Conservation (phyloP, 1,139 yeast species). For the Saccharomyces pastorianus region DNA sequence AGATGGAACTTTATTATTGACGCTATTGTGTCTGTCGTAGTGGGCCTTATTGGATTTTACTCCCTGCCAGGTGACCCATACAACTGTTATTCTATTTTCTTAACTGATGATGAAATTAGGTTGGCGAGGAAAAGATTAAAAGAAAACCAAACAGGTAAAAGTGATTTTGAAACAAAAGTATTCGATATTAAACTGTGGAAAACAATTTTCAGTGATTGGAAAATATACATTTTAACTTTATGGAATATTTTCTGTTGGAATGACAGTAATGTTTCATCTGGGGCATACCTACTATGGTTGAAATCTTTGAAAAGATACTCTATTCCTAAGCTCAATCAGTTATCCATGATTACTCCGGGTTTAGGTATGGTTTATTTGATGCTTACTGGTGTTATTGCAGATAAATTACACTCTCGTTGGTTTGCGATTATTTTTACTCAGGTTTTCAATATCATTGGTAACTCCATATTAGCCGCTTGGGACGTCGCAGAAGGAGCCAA, state of each 20-base stretch:
- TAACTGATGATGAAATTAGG: slow-evolving; percentile 50
- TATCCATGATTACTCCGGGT: slow-evolving; percentile 44
- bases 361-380: slow-evolving; percentile 44
- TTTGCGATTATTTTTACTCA: slow-evolving; percentile 51
- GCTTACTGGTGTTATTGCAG: slow-evolving; percentile 41
- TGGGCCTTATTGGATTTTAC: slow-evolving; percentile 53
- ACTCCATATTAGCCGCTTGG: slow-evolving; percentile 42
- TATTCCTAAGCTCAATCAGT: slow-evolving; percentile 36
- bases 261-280: slow-evolving; percentile 43
- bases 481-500: slow-evolving; percentile 38
- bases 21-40: slow-evolving; percentile 50
- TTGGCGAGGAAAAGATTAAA: slow-evolving; percentile 48
- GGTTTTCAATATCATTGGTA: slow-evolving; percentile 38
- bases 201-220: slow-evolving; percentile 46
- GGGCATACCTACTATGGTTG: slow-evolving; percentile 49
- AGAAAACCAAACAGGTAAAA: slow-evolving; percentile 34
- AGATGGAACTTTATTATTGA: slow-evolving; percentile 69
- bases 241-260: slow-evolving; percentile 63
- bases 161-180: slow-evolving; percentile 26
- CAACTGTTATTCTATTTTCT: slow-evolving; percentile 47
- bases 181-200: slow-evolving; percentile 41
- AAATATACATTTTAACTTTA: slow-evolving; percentile 42
- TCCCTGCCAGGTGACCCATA: slow-evolving; percentile 66
- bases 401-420: slow-evolving; percentile 48
- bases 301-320: slow-evolving; percentile 38